These are phyloP conservation scores for Geoglossum glabrum DNA, from an alignment of 495 filamentous ascomycete species.

Conservation along the genomic window DNA sequence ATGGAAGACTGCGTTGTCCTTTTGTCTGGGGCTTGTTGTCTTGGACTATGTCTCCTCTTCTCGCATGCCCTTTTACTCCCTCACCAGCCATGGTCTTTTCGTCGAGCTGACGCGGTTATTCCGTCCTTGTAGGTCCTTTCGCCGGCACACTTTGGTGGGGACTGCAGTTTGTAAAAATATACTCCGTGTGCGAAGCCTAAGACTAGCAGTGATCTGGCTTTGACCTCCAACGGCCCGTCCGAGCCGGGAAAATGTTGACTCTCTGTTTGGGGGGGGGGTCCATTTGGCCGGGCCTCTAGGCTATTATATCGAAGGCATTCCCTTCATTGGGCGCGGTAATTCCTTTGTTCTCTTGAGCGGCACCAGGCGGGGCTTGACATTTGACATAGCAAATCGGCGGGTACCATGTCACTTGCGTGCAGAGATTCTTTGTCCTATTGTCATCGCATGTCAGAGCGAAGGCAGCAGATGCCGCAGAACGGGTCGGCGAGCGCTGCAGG, in stretches of 20 bases:
- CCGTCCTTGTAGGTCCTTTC: neutral
- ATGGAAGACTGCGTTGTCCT: neutral
- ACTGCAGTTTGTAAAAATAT: neutral
- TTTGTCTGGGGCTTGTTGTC: neutral
- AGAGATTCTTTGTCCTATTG: slow-evolving; percentile 1
- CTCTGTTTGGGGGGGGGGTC: neutral
- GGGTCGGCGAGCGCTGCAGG: neutral
- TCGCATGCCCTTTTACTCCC: neutral
- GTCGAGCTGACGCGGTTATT: neutral
- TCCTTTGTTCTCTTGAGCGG: neutral
- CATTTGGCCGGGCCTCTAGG: neutral
- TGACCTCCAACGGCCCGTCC: neutral
- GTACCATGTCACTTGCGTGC: neutral
- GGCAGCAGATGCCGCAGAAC: neutral
- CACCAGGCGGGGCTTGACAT: neutral
- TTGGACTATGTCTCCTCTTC: neutral
- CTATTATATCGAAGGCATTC: neutral
- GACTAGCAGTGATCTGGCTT: neutral
- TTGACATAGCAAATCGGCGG: neutral
- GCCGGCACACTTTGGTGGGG: neutral
- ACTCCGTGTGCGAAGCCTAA: neutral
- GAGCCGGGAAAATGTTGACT: neutral
- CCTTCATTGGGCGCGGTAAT: neutral
- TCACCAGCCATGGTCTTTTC: neutral
- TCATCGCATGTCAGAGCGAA: neutral